Conservation (phyloP, 1,139 yeast genomes). For the Debaryomyces nepalensis region DNA sequence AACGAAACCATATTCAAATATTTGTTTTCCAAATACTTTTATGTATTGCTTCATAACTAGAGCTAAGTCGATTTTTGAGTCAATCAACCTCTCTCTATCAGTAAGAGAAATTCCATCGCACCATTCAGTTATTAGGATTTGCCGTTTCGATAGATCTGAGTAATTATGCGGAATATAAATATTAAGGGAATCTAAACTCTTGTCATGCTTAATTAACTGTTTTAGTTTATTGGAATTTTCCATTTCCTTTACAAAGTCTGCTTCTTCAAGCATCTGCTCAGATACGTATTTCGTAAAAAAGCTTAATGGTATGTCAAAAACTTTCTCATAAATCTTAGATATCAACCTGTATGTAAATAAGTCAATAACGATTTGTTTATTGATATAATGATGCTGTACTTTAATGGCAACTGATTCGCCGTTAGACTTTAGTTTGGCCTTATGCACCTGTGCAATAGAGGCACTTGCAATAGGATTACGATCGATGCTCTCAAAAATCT, state of each 20-base stretch:
- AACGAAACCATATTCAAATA: slow-evolving; percentile 74
- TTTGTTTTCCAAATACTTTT: slow-evolving; percentile 65
- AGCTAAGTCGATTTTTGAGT: slow-evolving; percentile 45
- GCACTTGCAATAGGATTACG: slow-evolving; percentile 70
- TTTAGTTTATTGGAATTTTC: slow-evolving; percentile 47
- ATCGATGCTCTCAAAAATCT: slow-evolving; percentile 51
- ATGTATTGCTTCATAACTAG: slow-evolving; percentile 57
- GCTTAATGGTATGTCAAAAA: slow-evolving; percentile 68
- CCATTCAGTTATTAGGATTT: slow-evolving; percentile 74
- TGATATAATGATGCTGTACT: slow-evolving; percentile 67
- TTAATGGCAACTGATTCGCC: slow-evolving; percentile 69
- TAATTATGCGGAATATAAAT: slow-evolving; percentile 57
- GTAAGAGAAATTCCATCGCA: slow-evolving; percentile 68
- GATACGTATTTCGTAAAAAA: slow-evolving; percentile 62
- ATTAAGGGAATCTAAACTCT: slow-evolving; percentile 24
- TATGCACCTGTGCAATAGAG: slow-evolving; percentile 75
- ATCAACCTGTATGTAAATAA: slow-evolving; percentile 58
- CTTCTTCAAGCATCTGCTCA: slow-evolving; percentile 61
- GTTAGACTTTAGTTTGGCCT: slow-evolving; percentile 48
- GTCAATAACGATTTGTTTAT: slow-evolving; percentile 61
- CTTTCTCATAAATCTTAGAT: slow-evolving; percentile 56
- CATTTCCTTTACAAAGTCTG: slow-evolving; percentile 62
- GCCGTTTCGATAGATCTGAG: slow-evolving; percentile 47
- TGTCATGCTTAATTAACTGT: slow-evolving; percentile 28
- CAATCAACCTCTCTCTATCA: slow-evolving; percentile 46